phyloP scores from a whole-genome alignment of 768 basidiomycete species.

The Cystobasidium ongulense region DNA sequence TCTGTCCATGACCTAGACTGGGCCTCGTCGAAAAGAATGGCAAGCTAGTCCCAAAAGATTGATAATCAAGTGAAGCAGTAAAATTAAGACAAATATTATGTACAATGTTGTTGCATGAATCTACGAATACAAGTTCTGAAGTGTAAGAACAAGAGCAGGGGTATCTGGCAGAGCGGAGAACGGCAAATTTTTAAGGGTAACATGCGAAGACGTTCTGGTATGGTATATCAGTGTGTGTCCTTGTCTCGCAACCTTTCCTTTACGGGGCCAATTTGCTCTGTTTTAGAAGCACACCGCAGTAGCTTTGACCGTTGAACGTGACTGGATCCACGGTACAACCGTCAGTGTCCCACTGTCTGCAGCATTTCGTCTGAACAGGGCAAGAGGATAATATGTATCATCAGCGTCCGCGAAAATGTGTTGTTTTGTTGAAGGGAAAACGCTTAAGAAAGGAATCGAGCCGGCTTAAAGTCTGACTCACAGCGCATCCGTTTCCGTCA shows the following conservation, averaged over 20 bases:
- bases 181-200: too few relatives aligned
- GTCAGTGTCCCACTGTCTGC: neutral
- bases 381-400: too few relatives aligned
- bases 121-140: too few relatives aligned
- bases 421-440: too few relatives aligned
- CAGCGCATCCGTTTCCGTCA: neutral
- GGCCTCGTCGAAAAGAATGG: conserved; percentile 30
- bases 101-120: too few relatives aligned
- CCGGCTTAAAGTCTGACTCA: neutral
- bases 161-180: too few relatives aligned
- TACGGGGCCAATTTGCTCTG: neutral
- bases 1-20: too few relatives aligned
- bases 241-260: neutral
- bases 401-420: too few relatives aligned
- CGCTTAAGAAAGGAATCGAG: too few relatives aligned
- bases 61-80: neutral
- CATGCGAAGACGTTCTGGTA: too few relatives aligned
- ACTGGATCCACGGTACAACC: neutral
- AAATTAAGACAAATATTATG: neutral
- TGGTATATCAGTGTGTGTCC: neutral
- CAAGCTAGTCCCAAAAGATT: conserved; percentile 23
- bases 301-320: neutral
- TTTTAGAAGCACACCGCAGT: neutral
- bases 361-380: neutral
- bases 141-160: too few relatives aligned